Evolutionary conservation across 768 basidiomycete species (phyloP).

Genomic region (Psilocybe subaeruginosa): DNA sequence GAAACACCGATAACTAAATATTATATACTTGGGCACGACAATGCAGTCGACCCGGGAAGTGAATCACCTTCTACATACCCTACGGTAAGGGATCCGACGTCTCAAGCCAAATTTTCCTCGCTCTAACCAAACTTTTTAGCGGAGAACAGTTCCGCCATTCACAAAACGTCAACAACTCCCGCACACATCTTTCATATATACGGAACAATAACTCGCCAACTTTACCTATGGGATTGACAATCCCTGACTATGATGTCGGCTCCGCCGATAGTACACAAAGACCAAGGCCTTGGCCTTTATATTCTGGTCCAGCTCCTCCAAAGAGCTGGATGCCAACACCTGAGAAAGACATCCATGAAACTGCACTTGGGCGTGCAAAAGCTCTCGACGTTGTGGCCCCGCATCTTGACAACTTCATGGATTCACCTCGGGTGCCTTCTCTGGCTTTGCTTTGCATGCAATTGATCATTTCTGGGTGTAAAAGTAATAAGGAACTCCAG

Average conservation of each 20-base stretch:
- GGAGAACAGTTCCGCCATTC: slow-evolving; percentile 73
- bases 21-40: background rate
- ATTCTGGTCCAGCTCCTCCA: slow-evolving; percentile 56
- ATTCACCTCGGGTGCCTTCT: slow-evolving; percentile 42
- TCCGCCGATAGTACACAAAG: slow-evolving; percentile 1
- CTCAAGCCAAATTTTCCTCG: background rate
- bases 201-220: slow-evolving; percentile 44
- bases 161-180: slow-evolving; percentile 54
- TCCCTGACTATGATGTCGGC: slow-evolving; percentile 18
- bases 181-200: slow-evolving; percentile 30
- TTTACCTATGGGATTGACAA: slow-evolving; percentile 44
- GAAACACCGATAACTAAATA: too few relatives aligned
- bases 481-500: slow-evolving; percentile 43
- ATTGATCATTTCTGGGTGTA: slow-evolving; percentile 41
- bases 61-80: slow-evolving; percentile 51
- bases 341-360: slow-evolving; percentile 28
- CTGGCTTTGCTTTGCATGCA: slow-evolving; percentile 63
- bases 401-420: slow-evolving; percentile 26
- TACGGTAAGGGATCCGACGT: slow-evolving; percentile 40
- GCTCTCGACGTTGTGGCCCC: slow-evolving; percentile 58
- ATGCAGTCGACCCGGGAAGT: slow-evolving; percentile 27
- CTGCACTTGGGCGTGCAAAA: slow-evolving; percentile 52
- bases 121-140: slow-evolving; percentile 33
- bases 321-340: slow-evolving; percentile 55
- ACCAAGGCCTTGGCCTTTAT: slow-evolving; percentile 18